These are phyloP conservation scores for Pythium vanterpoolii DNA, from an alignment of 352 stramenopile species.

Conservation along the genomic window DNA sequence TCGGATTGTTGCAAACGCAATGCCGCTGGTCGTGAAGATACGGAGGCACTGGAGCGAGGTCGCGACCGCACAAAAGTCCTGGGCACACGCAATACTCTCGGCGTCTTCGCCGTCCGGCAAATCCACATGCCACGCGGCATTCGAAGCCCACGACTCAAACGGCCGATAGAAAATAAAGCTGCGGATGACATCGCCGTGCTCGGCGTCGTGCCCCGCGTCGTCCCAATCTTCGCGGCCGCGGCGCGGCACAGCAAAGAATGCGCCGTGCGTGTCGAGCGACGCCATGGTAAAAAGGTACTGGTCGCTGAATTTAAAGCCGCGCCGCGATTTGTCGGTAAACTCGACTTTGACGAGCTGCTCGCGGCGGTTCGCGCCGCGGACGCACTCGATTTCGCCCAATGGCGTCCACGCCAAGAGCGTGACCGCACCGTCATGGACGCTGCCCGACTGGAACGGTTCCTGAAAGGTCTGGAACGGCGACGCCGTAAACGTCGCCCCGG, in stretches of 20 bases:
- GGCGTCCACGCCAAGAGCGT: constrained; percentile 70
- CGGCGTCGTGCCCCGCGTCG: constrained; percentile 27
- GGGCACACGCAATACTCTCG: constrained; percentile 54
- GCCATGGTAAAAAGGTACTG: constrained; percentile 83
- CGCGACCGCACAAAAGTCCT: constrained; percentile 71
- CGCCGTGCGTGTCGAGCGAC: constrained; percentile 64
- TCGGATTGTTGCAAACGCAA: constrained; percentile 59
- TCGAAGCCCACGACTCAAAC: constrained; percentile 82
- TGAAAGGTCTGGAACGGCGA: constrained; percentile 35
- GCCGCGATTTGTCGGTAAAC: constrained; percentile 76
- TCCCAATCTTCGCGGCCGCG: constrained; percentile 65
- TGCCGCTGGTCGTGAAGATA: constrained; percentile 69
- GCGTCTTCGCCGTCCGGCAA: constrained; percentile 71
- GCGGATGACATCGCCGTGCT: constrained; percentile 51
- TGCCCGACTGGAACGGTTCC: constrained; percentile 70
- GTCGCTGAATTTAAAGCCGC: constrained; percentile 84
- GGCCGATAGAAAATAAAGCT: constrained; percentile 82
- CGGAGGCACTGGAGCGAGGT: constrained; percentile 68
- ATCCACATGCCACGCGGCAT: constrained; percentile 72
- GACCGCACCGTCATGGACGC: constrained; percentile 40
- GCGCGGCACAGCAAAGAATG: constrained; percentile 65
- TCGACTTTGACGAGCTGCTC: constrained; percentile 80
- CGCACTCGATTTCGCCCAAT: constrained; percentile 75
- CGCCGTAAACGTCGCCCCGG: not conserved
- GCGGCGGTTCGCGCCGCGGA: constrained; percentile 58